These are phyloP conservation scores for Clitopilus passeckerianus DNA, from an alignment of 768 basidiomycete genomes.

Conservation along the genomic window DNA sequence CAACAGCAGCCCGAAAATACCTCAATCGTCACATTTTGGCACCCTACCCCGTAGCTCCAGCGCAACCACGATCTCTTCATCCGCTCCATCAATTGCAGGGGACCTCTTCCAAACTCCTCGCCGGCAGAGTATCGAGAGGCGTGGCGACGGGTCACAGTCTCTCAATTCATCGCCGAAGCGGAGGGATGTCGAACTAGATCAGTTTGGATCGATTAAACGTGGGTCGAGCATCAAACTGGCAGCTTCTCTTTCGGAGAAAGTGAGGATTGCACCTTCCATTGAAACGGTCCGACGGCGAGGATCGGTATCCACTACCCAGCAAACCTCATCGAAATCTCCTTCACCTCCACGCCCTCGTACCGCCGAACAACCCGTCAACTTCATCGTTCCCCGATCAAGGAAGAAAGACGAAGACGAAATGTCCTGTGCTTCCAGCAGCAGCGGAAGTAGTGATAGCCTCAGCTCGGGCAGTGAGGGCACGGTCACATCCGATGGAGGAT, in stretches of 20 bases:
- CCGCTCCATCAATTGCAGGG: slow-evolving; percentile 37
- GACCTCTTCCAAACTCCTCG: slow-evolving; percentile 29
- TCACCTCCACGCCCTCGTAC: slow-evolving; percentile 15
- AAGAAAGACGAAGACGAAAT: slow-evolving; percentile 26
- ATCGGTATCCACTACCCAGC: slow-evolving; percentile 18
- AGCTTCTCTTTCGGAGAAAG: slow-evolving; percentile 28
- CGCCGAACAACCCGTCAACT: slow-evolving; percentile 18
- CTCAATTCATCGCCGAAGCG: slow-evolving; percentile 59
- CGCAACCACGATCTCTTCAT: slow-evolving; percentile 34
- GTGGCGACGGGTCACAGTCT: slow-evolving; percentile 39
- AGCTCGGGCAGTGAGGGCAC: slow-evolving; percentile 70
- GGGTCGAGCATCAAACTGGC: slow-evolving; percentile 24
- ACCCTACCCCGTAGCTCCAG: slow-evolving; percentile 35
- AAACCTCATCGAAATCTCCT: slow-evolving; percentile 10
- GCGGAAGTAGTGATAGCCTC: slow-evolving; percentile 58
- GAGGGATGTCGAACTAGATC: slow-evolving; percentile 53
- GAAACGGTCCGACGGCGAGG: slow-evolving; percentile 21
- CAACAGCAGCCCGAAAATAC: slow-evolving; percentile 48
- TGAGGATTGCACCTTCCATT: slow-evolving; percentile 26
- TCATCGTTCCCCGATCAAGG: slow-evolving; percentile 22
- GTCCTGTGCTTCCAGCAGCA: slow-evolving; percentile 53
- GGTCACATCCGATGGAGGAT: slow-evolving; percentile 80
- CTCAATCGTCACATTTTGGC: slow-evolving; percentile 27
- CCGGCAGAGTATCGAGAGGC: slow-evolving; percentile 48
- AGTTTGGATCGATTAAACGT: slow-evolving; percentile 37